A percentile compares a stretch with the other conserved stretches of the same genome.
phyloP scores from a whole-genome alignment of 2,329 filamentous ascomycete genomes.

The Claviceps purpurea region DNA sequence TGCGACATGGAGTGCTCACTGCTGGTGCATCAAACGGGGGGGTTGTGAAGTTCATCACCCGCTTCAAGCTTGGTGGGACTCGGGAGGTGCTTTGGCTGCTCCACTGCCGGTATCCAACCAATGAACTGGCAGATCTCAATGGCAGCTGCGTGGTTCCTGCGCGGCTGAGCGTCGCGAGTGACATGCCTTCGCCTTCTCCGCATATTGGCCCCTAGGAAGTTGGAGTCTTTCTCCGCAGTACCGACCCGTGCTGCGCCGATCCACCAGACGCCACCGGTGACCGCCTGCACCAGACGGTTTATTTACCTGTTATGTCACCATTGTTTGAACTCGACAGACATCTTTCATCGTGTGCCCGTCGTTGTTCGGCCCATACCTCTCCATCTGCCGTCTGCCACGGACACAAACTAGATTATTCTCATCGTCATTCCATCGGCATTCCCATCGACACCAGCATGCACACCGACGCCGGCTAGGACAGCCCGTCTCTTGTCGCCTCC shows the following conservation, averaged over 20 bases:
- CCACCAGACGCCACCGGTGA: not conserved
- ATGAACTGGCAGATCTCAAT: not conserved
- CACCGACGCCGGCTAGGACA: not conserved
- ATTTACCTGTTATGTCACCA: not conserved
- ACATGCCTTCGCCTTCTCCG: not conserved
- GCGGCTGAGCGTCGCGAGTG: not conserved
- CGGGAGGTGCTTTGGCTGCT: not conserved
- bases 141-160: not conserved
- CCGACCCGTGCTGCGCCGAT: not conserved
- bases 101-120: not conserved
- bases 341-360: not conserved
- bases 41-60: too few relatives aligned
- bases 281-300: too few relatives aligned
- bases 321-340: not conserved
- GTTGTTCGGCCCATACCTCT: not conserved
- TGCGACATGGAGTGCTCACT: too few relatives aligned
- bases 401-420: not conserved
- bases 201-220: too few relatives aligned
- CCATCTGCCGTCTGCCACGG: not conserved
- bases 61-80: too few relatives aligned
- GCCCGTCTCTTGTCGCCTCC: not conserved
- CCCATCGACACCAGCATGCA: not conserved
- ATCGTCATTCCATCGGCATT: not conserved
- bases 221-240: not conserved
- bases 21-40: too few relatives aligned